Evolutionary conservation across 208 protist genomes (phyloP).

Genomic region (Trypanosoma rangeli): DNA sequence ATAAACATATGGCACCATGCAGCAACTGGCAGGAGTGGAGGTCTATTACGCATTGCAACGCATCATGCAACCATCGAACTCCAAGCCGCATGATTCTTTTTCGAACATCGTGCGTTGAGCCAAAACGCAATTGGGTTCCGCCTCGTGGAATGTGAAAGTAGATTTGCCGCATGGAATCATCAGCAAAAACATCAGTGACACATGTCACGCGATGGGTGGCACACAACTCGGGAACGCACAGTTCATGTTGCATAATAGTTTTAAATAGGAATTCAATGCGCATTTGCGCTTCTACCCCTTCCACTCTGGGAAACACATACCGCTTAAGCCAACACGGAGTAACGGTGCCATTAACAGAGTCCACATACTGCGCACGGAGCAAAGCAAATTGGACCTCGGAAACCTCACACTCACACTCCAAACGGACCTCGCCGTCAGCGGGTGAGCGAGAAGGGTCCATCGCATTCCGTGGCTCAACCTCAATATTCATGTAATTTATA

Average conservation of each 20-base stretch:
- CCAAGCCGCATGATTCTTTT: conserved; percentile 51
- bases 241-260: conserved; percentile 44
- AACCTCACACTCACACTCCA: conserved; percentile 1
- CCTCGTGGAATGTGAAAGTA: conserved; percentile 69
- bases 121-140: conserved; percentile 67
- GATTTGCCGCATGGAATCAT: conserved; percentile 41
- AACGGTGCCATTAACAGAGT: conserved; percentile 51
- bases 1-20: conserved; percentile 53
- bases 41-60: conserved; percentile 59
- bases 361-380: conserved; percentile 50
- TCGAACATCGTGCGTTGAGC: conserved; percentile 53
- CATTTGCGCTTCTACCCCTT: neutral
- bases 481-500: conserved; percentile 58
- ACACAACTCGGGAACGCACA: conserved; percentile 38
- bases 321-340: conserved; percentile 69
- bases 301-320: conserved; percentile 42
- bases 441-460: conserved; percentile 35
- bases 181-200: conserved; percentile 57
- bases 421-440: conserved; percentile 5
- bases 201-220: conserved; percentile 40
- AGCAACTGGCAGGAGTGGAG: conserved; percentile 58
- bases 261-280: conserved; percentile 23
- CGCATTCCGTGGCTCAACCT: conserved; percentile 47
- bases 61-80: conserved; percentile 63
- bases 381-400: conserved; percentile 32